A percentile compares a stretch with the other conserved stretches of the same genome.
These are phyloP conservation scores for Trametes elegans DNA, from an alignment of 768 basidiomycete species.

Conservation along the genomic window DNA sequence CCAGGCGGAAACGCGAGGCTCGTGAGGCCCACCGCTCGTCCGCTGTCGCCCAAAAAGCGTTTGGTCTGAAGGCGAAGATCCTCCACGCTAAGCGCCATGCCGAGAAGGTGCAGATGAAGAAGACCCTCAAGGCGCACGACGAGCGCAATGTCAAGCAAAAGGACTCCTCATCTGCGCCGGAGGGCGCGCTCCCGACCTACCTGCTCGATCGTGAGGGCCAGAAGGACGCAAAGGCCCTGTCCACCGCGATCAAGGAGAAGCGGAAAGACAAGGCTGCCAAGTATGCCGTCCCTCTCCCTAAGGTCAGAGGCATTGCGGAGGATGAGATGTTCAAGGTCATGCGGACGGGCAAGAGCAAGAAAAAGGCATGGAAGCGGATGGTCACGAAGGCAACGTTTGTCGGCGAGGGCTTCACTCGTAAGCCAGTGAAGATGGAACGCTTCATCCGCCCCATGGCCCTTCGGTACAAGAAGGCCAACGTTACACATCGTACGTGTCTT, in stretches of 20 bases:
- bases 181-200: slow-evolving; percentile 92
- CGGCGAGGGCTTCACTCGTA: slow-evolving; percentile 95
- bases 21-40: slow-evolving; percentile 77
- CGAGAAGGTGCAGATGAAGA: slow-evolving; percentile 98
- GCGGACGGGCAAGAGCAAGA: slow-evolving; percentile 95
- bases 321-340: slow-evolving; percentile 99
- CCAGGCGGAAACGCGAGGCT: slow-evolving; percentile 80
- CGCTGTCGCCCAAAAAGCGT: slow-evolving; percentile 85
- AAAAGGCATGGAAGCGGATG: slow-evolving; percentile 99
- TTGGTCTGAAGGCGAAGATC: slow-evolving; percentile 97
- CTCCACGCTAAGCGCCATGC: slow-evolving; percentile 95
- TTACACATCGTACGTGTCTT: slow-evolving; percentile 82
- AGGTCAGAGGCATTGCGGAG: slow-evolving; percentile 96
- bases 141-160: slow-evolving; percentile 97
- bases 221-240: slow-evolving; percentile 95
- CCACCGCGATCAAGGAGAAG: slow-evolving; percentile 95
- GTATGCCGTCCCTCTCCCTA: slow-evolving; percentile 94
- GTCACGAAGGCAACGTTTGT: slow-evolving; percentile 99
- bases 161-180: slow-evolving; percentile 77
- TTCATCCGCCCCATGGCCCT: slow-evolving; percentile 98
- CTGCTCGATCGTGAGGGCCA: slow-evolving; percentile 97
- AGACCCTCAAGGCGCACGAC: slow-evolving; percentile 99
- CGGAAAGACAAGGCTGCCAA: slow-evolving; percentile 99
- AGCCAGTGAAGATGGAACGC: slow-evolving; percentile 98
- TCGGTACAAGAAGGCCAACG: slow-evolving; percentile 97